Conservation (phyloP, 2,329 filamentous ascomycete genomes). For the Curvularia eragrostidis region DNA sequence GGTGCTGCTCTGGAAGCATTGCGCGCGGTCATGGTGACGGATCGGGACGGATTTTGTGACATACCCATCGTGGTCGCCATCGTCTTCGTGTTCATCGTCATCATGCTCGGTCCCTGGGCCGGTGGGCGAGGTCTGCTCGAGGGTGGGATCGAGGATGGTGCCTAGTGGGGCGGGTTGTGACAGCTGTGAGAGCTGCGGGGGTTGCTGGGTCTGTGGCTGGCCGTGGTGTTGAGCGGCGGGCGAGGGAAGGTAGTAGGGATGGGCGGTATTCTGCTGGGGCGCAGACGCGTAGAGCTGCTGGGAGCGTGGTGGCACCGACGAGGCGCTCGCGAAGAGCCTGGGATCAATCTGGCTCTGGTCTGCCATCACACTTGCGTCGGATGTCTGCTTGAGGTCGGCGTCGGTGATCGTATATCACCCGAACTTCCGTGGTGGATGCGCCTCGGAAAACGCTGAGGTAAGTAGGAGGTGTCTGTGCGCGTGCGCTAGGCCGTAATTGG, state of each 20-base stretch:
- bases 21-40: not conserved
- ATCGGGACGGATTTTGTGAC: constrained; percentile 6
- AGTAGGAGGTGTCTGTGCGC: not conserved
- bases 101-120: constrained; percentile 31
- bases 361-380: constrained; percentile 23
- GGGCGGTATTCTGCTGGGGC: constrained; percentile 30
- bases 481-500: not conserved
- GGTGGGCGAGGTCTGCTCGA: constrained; percentile 41
- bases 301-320: constrained; percentile 32
- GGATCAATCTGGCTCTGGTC: constrained; percentile 41
- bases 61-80: constrained; percentile 42
- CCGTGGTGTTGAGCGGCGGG: constrained; percentile 29
- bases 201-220: constrained; percentile 18
- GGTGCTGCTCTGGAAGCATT: not conserved
- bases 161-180: constrained; percentile 26
- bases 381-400: constrained; percentile 23
- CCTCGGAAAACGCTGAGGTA: constrained; percentile 6
- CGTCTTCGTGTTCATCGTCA: constrained; percentile 40
- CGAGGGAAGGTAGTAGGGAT: constrained; percentile 45
- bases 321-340: constrained; percentile 33
- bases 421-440: constrained; percentile 14
- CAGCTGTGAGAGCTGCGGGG: constrained; percentile 15
- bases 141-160: constrained; percentile 40
- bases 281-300: constrained; percentile 37
- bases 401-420: constrained; percentile 27